Evolutionary conservation across 2,329 filamentous ascomycete genomes (phyloP).

Genomic region (Microascus cirrosus): DNA sequence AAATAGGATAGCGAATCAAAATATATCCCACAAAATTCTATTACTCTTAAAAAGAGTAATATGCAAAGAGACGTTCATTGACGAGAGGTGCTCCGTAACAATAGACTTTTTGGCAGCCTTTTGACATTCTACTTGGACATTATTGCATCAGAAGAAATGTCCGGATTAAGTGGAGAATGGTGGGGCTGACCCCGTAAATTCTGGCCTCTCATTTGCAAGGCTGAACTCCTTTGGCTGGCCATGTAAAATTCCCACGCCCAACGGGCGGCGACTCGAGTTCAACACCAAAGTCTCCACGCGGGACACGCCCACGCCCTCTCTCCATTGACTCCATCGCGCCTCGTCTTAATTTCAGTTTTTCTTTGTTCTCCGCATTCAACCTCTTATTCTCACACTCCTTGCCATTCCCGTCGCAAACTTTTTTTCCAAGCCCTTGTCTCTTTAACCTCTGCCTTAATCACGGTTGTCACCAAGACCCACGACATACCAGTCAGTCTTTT

Average conservation of each 20-base stretch:
- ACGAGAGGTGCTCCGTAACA: no score
- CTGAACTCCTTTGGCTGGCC: background rate
- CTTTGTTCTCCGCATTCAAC: constrained; percentile 1
- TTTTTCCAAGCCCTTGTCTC: background rate
- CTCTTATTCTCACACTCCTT: background rate
- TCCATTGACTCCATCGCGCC: background rate
- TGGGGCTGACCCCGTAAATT: no score
- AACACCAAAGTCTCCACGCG: constrained; percentile 4
- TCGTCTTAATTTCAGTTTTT: constrained; percentile 1
- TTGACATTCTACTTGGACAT: no score
- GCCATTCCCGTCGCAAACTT: background rate
- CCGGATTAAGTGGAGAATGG: no score
- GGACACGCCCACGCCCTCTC: background rate
- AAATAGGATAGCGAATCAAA: no score
- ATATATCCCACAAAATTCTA: no score
- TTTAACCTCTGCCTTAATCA: background rate
- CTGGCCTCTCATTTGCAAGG: background rate
- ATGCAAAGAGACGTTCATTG: no score
- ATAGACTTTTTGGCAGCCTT: no score
- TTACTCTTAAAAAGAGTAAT: no score
- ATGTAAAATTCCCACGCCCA: constrained; percentile 2
- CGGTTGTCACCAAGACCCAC: background rate
- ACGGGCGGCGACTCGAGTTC: background rate
- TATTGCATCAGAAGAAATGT: no score
- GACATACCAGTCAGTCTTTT: background rate